Evolutionary conservation across 2,329 filamentous ascomycete species (phyloP), one percentile per base, ranked within the genome.

Genomic region (Colletotrichum phormii): DNA sequence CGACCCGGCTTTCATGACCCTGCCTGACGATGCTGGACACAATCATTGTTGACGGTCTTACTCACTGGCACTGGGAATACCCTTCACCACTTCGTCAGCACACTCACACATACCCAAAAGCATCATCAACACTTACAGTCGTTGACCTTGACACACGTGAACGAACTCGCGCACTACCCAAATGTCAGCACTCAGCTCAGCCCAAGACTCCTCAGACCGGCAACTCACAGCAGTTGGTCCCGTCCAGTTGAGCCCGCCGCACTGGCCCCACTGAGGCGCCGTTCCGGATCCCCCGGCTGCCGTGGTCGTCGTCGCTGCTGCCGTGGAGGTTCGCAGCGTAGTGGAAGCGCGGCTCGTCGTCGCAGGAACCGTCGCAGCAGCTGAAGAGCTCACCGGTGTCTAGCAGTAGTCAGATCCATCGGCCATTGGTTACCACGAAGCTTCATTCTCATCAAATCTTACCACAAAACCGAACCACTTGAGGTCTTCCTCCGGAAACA

Each of bases 401-500:
- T 75, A 11, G 12, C 15, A 51, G n/a, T 7, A 22, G 42, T 64
- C 42, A 69, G 65, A 15, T 13, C 13, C n/a, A n/a, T n/a, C n/a
- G n/a, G n/a, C n/a, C n/a, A n/a, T n/a, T n/a, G n/a, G n/a, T n/a
- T n/a, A n/a, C n/a, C n/a, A n/a, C n/a, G n/a, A n/a, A n/a, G n/a
- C n/a, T 9, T 18, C 5, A 8, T 2, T 7, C 13, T 18, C 1
- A 8, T 9, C 7, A 3, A 26, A 33, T 11, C 26, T 31, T 35
- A 74, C 73, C 63, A 57, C 22, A 42, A 75, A 68, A 1, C 73
- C 73, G 51, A 74, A 75, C 71, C 71, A 74, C 64, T 72, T 74
- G 7, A 75, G 73, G 8, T 75, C 73, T 46, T 75, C 73, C 13
- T 74, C 66, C 5, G 64, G 42, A 12, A 74, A 75, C 6, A 75